Conservation (phyloP, 441 rosid genomes). For the Pelargonium myrrhifolium region DNA sequence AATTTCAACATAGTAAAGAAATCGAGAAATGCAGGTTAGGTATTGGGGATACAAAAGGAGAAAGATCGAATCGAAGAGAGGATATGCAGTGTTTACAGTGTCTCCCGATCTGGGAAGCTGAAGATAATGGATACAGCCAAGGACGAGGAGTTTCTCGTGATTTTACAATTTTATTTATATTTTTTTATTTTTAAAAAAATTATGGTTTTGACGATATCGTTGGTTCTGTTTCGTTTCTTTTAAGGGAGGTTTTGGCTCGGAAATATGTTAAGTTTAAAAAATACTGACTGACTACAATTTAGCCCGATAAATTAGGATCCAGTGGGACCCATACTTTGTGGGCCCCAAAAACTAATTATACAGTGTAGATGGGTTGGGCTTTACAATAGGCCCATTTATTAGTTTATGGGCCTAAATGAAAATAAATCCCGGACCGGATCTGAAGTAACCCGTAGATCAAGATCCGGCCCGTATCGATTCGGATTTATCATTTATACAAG, state of each 20-base stretch:
- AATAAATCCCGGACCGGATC: too few species aligned
- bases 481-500: neutral
- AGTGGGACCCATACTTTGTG: too few species aligned
- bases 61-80: slow-evolving; percentile 10
- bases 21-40: slow-evolving; percentile 12
- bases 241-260: neutral
- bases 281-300: too few species aligned
- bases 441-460: too few species aligned
- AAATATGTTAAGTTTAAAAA: too few species aligned
- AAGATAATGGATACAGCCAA: slow-evolving; percentile 10
- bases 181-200: neutral
- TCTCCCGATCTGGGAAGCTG: slow-evolving; percentile 7
- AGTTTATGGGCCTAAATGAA: too few species aligned
- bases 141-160: slow-evolving; percentile 6
- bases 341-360: too few species aligned
- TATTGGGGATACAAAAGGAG: neutral
- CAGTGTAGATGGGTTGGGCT: too few species aligned
- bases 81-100: slow-evolving; percentile 6
- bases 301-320: too few species aligned
- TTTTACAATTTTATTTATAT: neutral
- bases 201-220: neutral
- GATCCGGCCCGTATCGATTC: neutral
- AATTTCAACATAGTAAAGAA: neutral
- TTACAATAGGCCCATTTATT: too few species aligned
- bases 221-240: too few species aligned